Base-by-base conservation (phyloP, 306 rosid species). In the Acacia melanoxylon region DNA sequence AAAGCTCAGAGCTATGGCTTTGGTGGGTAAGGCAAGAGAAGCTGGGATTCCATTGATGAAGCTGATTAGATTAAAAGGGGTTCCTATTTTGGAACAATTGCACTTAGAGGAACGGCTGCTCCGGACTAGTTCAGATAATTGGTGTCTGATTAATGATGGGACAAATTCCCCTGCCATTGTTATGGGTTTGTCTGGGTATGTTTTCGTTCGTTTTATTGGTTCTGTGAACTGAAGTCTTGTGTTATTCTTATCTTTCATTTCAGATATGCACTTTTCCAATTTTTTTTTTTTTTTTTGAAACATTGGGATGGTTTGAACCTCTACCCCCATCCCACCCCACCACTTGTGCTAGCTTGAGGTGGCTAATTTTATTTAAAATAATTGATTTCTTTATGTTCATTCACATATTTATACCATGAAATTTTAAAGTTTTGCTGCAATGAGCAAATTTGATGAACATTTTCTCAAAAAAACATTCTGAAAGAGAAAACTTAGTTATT, bases 121-220 rank as follows among this genome's bases (percentile, higher is more conserved):
- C 70, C 89, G 99, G 46, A 92, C 92, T 49, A 87, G 91, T 68
- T 91, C 92, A 0, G 86, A 93, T 62, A 95, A 95, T 88, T 93
- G 98, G 99, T 95, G 99, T 82, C 88, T 95, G 62, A 74, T 93
- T 24, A 95, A 95, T 75, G 97, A 93, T 58, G 98, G 96, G 58
- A 91, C 97, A 22, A 54, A 11, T 68, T 78, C 80, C 75, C 91
- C 94, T 46, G 37, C 89, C 42, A 76, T 95, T 75, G 96, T 93
- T 41, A 93, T 95, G 99, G 98, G 97, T 78, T 74, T 95, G 83
- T 95, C 99, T 31, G 99, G 98, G 99, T 95, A 89, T 68, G 77
- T 79, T 6, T 66, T 74, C 31, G 16, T 41, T 41, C 14, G 37
- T 77, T 78, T 20, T 54, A 46, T 62, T 16, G 24, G 68, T 11